Conservation (phyloP, 768 basidiomycete species). For the Exsudoporus frostii region DNA sequence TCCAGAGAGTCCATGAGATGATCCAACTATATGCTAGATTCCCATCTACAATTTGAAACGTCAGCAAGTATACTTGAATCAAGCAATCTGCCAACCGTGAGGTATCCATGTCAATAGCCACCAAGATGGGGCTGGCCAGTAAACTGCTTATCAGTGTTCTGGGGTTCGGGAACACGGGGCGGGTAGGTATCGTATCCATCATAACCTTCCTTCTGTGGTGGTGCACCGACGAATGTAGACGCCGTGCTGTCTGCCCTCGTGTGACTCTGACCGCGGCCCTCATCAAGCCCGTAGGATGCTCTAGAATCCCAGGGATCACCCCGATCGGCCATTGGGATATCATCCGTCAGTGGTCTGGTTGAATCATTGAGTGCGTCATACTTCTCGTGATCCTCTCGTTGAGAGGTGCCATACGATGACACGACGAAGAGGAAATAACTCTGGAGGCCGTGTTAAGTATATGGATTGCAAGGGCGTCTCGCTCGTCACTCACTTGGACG, state of each 20-base stretch:
- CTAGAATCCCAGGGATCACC: slow-evolving; percentile 70
- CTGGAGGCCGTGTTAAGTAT: slow-evolving; percentile 34
- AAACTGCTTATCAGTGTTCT: slow-evolving; percentile 30
- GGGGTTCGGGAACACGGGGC: slow-evolving; percentile 32
- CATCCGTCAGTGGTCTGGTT: slow-evolving; percentile 47
- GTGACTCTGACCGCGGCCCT: slow-evolving; percentile 43
- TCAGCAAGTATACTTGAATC: neutral
- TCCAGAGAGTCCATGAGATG: slow-evolving; percentile 7
- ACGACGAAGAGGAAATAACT: slow-evolving; percentile 45
- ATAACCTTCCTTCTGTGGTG: slow-evolving; percentile 45
- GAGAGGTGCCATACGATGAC: slow-evolving; percentile 65
- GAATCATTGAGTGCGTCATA: slow-evolving; percentile 72
- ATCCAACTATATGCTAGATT: slow-evolving; percentile 1
- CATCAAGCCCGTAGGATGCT: slow-evolving; percentile 42
- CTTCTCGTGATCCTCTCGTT: slow-evolving; percentile 77
- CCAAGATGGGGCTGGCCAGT: slow-evolving; percentile 41
- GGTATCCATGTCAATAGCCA: slow-evolving; percentile 33
- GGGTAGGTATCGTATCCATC: slow-evolving; percentile 24
- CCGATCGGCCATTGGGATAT: slow-evolving; percentile 64
- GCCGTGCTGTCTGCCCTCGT: slow-evolving; percentile 55
- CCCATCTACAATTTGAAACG: neutral
- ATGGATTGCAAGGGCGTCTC: neutral
- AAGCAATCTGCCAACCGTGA: neutral
- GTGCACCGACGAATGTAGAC: slow-evolving; percentile 52
- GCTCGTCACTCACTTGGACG: slow-evolving; percentile 56